Evolutionary conservation across 176 grass and related monocot species (phyloP), one percentile per base, ranked within the genome.

Genomic region (Lolium multiflorum): DNA sequence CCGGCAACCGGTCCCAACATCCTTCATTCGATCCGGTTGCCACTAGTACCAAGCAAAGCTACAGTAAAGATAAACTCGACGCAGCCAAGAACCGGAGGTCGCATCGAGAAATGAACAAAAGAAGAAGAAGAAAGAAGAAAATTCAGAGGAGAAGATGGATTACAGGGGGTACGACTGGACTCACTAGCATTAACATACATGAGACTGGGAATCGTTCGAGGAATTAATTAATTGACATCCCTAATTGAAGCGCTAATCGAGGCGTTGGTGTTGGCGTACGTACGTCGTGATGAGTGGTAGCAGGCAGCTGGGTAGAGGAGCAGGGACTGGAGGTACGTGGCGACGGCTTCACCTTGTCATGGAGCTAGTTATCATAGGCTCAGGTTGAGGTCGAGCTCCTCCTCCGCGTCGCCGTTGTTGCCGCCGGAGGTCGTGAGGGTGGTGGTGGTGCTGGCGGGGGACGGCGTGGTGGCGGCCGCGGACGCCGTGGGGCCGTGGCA

Each of bases 341-440:
- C 9, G 43, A 38, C 20, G 46, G 41, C 73, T 79, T 74, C 37
- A 50, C 80, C 57, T 49, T 73, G 82, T 39, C 38, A 9, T 48
- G 74, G 41, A 17, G 52, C n/a, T 18, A 2, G 51, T 51, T 9
- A 3, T 81, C 85, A 94, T 64, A 97, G 92, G 52, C 92, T 97
- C 26, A 97, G 54, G 51, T 83, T 90, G 69, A 97, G 94, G 89
- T 97, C 92, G 71, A 94, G 80, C 88, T 87, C 79, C 6, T 79
- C 89, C 28, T 77, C 71, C 17, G 43, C 75, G 3, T 66, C 77
- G 52, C 26, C 81, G 16, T 35, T 28, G 58, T 71, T 49, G 48
- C 13, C 12, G 65, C 74, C 47, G 47, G 84, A 83, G 74, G 83
- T 35, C 31, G 31, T 81, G 46, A 78, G 37, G 0, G 70, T 81